Evolutionary conservation across 2,329 filamentous ascomycete species (phyloP).

Genomic region (Tolypocladium tropicale): DNA sequence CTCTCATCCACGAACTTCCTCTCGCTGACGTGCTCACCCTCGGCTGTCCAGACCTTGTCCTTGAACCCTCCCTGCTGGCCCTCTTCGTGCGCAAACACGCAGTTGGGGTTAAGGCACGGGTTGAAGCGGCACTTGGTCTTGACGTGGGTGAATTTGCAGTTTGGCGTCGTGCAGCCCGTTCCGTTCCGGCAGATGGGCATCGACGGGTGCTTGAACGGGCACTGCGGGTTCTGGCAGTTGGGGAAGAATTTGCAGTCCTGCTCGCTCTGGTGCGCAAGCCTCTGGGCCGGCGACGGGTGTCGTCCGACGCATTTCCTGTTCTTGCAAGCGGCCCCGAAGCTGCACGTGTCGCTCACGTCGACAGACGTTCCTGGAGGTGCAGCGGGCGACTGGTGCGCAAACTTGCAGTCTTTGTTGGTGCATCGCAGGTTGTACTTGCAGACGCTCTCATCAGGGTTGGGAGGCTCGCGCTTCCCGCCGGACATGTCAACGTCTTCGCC

Average conservation of each 20-base stretch:
- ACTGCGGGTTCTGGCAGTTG: conserved; percentile 79
- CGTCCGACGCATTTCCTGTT: conserved; percentile 88
- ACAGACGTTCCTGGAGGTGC: conserved; percentile 68
- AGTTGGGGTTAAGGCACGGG: conserved; percentile 82
- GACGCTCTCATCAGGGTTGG: conserved; percentile 53
- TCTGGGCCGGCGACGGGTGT: conserved; percentile 84
- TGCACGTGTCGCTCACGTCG: conserved; percentile 72
- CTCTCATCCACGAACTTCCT: conserved; percentile 74
- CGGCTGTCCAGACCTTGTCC: conserved; percentile 85
- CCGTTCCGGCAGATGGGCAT: conserved; percentile 88
- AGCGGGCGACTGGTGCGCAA: conserved; percentile 87
- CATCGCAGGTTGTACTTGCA: conserved; percentile 89
- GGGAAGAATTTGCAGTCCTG: conserved; percentile 87
- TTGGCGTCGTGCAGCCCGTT: conserved; percentile 67
- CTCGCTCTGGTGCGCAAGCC: conserved; percentile 66
- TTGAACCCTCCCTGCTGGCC: conserved; percentile 78
- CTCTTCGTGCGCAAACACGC: conserved; percentile 81
- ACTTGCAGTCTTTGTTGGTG: conserved; percentile 82
- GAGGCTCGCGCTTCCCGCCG: conserved; percentile 40
- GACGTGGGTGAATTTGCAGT: conserved; percentile 85
- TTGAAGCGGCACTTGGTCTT: conserved; percentile 81
- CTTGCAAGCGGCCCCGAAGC: conserved; percentile 84
- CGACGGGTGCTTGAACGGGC: conserved; percentile 79
- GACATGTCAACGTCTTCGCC: conserved; percentile 56
- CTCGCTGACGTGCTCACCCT: conserved; percentile 68